These are phyloP conservation scores for Chlamydomonas reinhardtii DNA, from an alignment of 163 green algal genomes.

Conservation along the genomic window DNA sequence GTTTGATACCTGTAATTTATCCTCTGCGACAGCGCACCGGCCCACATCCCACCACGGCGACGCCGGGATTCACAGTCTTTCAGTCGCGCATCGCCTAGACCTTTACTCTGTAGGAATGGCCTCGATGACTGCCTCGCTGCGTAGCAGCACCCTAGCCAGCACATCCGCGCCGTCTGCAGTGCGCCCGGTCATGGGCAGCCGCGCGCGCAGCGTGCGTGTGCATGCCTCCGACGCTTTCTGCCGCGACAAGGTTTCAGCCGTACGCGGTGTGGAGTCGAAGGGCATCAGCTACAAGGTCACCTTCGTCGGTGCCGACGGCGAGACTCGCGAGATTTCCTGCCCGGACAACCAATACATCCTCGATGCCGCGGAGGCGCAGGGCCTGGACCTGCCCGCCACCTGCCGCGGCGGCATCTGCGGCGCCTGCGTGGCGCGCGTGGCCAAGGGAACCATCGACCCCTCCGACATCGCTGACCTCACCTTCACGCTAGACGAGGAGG, in stretches of 20 bases:
- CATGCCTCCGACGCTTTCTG: conserved; percentile 64
- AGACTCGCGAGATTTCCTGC: conserved; percentile 65
- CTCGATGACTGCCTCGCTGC: not conserved
- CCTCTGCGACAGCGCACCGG: no score
- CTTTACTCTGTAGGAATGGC: not conserved
- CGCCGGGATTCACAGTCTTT: no score
- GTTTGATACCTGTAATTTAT: no score
- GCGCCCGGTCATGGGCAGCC: not conserved
- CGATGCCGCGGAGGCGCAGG: conserved; percentile 71
- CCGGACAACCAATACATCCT: conserved; percentile 84
- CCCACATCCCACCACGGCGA: no score
- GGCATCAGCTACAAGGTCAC: conserved; percentile 70
- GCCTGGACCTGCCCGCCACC: conserved; percentile 81
- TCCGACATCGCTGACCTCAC: conserved; percentile 82
- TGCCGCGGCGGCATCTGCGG: conserved; percentile 84
- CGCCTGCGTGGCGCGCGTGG: conserved; percentile 77
- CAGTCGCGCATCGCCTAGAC: no score
- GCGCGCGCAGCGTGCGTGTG: conserved; percentile 36
- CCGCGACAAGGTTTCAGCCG: conserved; percentile 63
- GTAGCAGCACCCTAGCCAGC: not conserved
- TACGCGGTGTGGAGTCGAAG: conserved; percentile 34
- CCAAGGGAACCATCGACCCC: conserved; percentile 71
- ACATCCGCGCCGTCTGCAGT: not conserved
- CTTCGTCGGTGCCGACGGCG: conserved; percentile 72
- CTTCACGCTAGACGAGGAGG: conserved; percentile 77